phyloP scores from a whole-genome alignment of 805 yeast genomes.

The Starmera pachycereana region DNA sequence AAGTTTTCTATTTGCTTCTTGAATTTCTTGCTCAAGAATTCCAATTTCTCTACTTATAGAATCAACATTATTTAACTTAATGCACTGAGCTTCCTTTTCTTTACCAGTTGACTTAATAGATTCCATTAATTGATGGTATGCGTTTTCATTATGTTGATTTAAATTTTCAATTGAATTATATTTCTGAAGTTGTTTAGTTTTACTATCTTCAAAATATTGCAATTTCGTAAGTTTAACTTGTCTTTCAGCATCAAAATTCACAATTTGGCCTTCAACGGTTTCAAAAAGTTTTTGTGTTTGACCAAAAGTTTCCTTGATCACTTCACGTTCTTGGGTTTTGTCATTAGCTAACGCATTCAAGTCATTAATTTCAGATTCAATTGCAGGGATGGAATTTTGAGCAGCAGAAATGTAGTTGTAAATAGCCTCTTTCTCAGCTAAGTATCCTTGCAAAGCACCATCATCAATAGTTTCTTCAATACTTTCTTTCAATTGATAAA shows the following conservation, averaged over 20 bases:
- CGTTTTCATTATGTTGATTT: too few species aligned
- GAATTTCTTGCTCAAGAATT: conserved; percentile 34
- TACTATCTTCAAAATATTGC: conserved; percentile 9
- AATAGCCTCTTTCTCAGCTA: background rate
- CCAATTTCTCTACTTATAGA: conserved; percentile 39
- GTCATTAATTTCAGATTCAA: conserved; percentile 13
- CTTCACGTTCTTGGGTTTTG: conserved; percentile 10
- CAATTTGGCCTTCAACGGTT: conserved; percentile 1
- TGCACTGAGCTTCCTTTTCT: conserved; percentile 32
- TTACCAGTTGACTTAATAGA: conserved; percentile 26
- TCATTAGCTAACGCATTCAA: conserved; percentile 12
- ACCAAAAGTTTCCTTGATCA: conserved; percentile 7
- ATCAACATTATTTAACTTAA: conserved; percentile 32
- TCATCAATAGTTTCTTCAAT: background rate
- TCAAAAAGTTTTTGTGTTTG: conserved; percentile 19
- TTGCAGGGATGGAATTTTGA: conserved; percentile 16
- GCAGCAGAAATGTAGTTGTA: conserved; percentile 3
- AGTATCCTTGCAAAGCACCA: background rate
- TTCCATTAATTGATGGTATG: too few species aligned
- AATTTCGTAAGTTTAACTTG: conserved; percentile 7
- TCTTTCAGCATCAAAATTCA: conserved; percentile 5
- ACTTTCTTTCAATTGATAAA: conserved; percentile 13
- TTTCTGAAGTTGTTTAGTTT: background rate
- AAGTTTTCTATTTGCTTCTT: conserved; percentile 39
- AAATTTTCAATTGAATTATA: conserved; percentile 4